phyloP scores from a whole-genome alignment of 1,284 basidiomycete species.

The Trametes polyzona region DNA sequence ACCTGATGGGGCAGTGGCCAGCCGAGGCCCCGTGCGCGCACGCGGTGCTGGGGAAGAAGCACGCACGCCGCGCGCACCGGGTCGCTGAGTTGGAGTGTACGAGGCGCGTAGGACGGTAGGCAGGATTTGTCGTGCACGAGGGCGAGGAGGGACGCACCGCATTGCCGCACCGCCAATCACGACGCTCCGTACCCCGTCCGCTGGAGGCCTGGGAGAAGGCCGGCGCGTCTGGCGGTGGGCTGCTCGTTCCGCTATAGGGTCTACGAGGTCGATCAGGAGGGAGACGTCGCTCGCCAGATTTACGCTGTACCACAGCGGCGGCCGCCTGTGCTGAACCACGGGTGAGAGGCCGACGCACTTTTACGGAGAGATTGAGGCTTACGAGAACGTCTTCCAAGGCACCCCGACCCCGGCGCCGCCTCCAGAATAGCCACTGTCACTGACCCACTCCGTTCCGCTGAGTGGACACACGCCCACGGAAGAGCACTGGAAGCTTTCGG shows the following conservation, averaged over 20 bases:
- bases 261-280: too few relatives aligned
- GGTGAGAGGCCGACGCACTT: not conserved
- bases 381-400: not conserved
- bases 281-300: too few relatives aligned
- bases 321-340: not conserved
- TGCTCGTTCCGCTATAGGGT: too few relatives aligned
- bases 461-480: too few relatives aligned
- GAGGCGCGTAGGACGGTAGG: not conserved
- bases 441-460: too few relatives aligned
- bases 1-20: conserved; percentile 1
- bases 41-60: too few relatives aligned
- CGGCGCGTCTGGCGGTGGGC: too few relatives aligned
- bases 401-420: not conserved
- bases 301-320: too few relatives aligned
- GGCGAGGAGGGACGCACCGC: not conserved
- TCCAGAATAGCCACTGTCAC: not conserved
- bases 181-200: not conserved
- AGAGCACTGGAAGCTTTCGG: too few relatives aligned
- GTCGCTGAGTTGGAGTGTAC: conserved; percentile 9
- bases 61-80: not conserved
- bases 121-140: not conserved
- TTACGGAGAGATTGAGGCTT: not conserved
- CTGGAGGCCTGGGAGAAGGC: too few relatives aligned
- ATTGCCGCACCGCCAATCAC: too few relatives aligned
- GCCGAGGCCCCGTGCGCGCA: conserved; percentile 7